Percentiles rank a stretch among this genome's conserved stretches.
Evolutionary conservation across 805 yeast genomes (phyloP).

Genomic region (Ogataea sp.): DNA sequence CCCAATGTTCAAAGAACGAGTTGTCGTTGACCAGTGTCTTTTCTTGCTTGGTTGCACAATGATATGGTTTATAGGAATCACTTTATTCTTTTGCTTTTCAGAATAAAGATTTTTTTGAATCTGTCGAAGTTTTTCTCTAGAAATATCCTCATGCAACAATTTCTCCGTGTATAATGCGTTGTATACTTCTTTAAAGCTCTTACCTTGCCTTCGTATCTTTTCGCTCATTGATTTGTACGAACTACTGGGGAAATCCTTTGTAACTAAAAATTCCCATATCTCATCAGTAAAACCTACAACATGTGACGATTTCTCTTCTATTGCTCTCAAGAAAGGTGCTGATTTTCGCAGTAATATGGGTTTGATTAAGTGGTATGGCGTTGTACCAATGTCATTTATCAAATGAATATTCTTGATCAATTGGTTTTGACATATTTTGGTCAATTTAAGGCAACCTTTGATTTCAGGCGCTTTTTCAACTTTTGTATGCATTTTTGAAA

Average conservation of each 20-base stretch:
- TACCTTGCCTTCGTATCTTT: constrained; percentile 9
- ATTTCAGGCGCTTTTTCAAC: constrained; percentile 1
- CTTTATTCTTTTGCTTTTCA: constrained; percentile 34
- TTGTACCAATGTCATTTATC: constrained; percentile 23
- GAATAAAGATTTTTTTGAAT: constrained; percentile 31
- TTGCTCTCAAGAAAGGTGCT: constrained; percentile 31
- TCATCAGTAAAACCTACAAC: constrained; percentile 33
- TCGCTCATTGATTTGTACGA: too few relatives aligned
- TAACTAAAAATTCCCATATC: constrained; percentile 37
- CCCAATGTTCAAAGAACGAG: too few relatives aligned
- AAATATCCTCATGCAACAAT: constrained; percentile 33
- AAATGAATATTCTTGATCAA: constrained; percentile 19
- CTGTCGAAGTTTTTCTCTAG: constrained; percentile 34
- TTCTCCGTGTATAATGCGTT: constrained; percentile 30
- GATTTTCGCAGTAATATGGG: constrained; percentile 39
- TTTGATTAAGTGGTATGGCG: constrained; percentile 37
- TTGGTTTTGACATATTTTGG: not conserved
- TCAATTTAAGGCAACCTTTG: not conserved
- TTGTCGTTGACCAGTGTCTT: too few relatives aligned
- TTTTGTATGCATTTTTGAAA: too few relatives aligned
- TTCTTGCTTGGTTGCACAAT: constrained; percentile 11
- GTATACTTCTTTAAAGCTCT: constrained; percentile 33
- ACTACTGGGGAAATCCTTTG: constrained; percentile 34
- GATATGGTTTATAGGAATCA: constrained; percentile 23
- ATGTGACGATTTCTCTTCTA: constrained; percentile 36